phyloP scores from a whole-genome alignment of 148 eudicot species.

The Fallopia convolvulus region DNA sequence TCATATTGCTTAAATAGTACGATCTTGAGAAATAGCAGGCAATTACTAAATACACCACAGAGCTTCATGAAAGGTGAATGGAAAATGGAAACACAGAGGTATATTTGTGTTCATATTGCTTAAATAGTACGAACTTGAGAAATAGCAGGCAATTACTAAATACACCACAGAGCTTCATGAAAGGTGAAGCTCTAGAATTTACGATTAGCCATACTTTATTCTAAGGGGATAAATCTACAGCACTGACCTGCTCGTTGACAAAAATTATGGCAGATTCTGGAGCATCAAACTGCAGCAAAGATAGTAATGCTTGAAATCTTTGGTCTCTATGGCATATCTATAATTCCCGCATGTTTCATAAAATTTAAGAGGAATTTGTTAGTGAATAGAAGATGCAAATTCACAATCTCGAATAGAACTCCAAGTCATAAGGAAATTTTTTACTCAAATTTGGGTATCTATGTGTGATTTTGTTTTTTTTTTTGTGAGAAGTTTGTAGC shows the following conservation, averaged over 20 bases:
- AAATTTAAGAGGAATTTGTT: conserved; percentile 1
- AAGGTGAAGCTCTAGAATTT: background rate
- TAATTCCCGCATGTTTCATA: background rate
- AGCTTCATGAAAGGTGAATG: background rate
- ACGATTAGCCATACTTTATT: background rate
- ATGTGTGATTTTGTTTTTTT: background rate
- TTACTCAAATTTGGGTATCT: background rate
- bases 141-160: background rate
- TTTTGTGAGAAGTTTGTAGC: background rate
- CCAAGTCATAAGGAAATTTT: background rate
- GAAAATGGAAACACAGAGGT: background rate
- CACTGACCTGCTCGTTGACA: conserved; percentile 78
- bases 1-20: background rate
- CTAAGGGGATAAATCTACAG: conserved; percentile 2
- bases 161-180: background rate
- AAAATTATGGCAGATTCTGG: conserved; percentile 88
- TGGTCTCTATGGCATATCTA: conserved; percentile 59
- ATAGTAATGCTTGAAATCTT: conserved; percentile 46
- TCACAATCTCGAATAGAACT: background rate
- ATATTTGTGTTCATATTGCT: conserved; percentile 1
- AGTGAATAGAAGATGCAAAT: background rate
- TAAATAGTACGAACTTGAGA: background rate
- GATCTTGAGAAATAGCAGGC: background rate
- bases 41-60: background rate
- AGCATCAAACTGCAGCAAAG: conserved; percentile 57